phyloP scores from a whole-genome alignment of 192 early-diverging fungal genomes.

The Backusella psychrophila region DNA sequence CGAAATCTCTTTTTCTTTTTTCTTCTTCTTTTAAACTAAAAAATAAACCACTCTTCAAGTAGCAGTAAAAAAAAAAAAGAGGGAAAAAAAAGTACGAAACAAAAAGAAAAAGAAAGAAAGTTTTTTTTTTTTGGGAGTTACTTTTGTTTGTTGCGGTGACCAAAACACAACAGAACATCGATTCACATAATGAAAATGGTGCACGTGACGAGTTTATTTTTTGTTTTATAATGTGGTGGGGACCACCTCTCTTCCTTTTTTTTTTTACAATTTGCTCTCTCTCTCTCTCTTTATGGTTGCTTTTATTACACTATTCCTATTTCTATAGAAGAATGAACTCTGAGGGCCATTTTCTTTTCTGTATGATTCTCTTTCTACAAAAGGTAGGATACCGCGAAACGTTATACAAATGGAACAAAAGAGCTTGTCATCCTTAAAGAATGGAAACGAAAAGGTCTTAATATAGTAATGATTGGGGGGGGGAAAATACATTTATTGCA shows the following conservation, averaged over 20 bases:
- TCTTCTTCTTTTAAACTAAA: not conserved
- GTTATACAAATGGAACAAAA: not conserved
- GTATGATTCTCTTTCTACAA: not conserved
- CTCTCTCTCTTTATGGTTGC: too few relatives aligned
- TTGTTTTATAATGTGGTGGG: not conserved
- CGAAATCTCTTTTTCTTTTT: not conserved
- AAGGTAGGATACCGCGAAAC: too few relatives aligned
- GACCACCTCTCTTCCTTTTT: not conserved
- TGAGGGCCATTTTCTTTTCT: not conserved
- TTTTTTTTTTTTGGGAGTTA: not conserved
- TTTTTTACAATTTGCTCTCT: too few relatives aligned
- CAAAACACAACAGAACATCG: not conserved
- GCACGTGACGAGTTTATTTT: not conserved
- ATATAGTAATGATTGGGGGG: not conserved
- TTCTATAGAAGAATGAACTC: too few relatives aligned
- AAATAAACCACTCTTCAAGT: not conserved
- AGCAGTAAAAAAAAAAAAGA: conserved; percentile 8
- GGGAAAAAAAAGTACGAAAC: not conserved
- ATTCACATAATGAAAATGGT: not conserved
- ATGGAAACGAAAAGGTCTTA: not conserved
- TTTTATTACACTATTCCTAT: too few relatives aligned
- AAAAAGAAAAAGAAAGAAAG: not conserved
- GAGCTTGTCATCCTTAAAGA: not conserved
- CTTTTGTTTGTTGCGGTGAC: conserved; percentile 4
- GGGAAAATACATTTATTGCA: not conserved